Conservation (phyloP, 2,329 filamentous ascomycete species). For the Mariannaea elegans region DNA sequence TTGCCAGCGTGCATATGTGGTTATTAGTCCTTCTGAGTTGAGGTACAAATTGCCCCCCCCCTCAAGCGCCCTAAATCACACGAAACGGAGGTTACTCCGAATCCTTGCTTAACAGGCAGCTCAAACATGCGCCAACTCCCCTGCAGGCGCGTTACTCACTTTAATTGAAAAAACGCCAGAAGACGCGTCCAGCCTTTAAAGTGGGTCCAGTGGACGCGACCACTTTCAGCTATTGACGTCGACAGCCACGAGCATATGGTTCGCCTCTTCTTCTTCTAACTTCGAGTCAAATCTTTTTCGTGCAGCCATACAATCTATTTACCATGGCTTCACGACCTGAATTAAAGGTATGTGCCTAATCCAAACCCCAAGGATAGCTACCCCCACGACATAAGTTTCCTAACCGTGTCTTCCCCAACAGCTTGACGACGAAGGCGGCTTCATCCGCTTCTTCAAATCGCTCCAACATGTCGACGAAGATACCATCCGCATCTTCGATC, state of each 20-base stretch:
- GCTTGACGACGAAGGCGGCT: conserved; percentile 97
- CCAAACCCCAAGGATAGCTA: neutral
- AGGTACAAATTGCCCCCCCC: too few species aligned
- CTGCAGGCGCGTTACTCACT: conserved; percentile 35
- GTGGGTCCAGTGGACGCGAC: conserved; percentile 34
- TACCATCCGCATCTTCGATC: conserved; percentile 90
- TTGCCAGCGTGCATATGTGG: too few species aligned
- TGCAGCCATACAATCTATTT: conserved; percentile 18
- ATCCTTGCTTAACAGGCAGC: too few species aligned
- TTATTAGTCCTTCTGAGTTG: too few species aligned
- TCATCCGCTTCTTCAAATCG: conserved; percentile 96
- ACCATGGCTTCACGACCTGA: conserved; percentile 77
- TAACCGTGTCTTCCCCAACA: conserved; percentile 44
- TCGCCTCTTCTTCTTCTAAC: conserved; percentile 6
- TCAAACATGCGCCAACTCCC: neutral
- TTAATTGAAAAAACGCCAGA: conserved; percentile 39
- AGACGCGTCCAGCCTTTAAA: conserved; percentile 41
- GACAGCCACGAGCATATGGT: conserved; percentile 10
- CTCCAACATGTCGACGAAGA: conserved; percentile 75
- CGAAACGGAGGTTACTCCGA: too few species aligned
- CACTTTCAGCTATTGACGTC: conserved; percentile 22
- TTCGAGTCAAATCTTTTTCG: conserved; percentile 4
- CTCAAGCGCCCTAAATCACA: too few species aligned
- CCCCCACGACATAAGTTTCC: conserved; percentile 3
- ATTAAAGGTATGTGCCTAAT: conserved; percentile 63